Evolutionary conservation across 495 filamentous ascomycete genomes (phyloP).

Genomic region (Collariella sp.): DNA sequence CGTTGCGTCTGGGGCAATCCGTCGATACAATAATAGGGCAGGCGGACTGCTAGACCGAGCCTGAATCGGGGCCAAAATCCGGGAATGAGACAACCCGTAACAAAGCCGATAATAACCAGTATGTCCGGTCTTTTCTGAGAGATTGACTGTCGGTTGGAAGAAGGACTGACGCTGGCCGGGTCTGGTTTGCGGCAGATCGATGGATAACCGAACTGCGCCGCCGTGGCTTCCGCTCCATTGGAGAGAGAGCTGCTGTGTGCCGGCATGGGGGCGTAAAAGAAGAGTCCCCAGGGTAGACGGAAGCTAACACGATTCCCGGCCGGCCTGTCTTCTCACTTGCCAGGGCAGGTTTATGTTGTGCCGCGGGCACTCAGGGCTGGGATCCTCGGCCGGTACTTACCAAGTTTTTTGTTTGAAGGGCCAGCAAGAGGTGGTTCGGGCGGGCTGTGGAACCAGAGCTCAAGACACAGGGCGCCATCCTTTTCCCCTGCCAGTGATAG

Average conservation of each 20-base stretch:
- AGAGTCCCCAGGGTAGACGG: no score
- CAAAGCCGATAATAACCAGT: background rate
- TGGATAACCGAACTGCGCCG: no score
- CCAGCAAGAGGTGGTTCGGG: background rate
- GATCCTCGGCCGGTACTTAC: background rate
- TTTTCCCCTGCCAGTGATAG: background rate
- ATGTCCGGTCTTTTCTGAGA: background rate
- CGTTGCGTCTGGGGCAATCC: background rate
- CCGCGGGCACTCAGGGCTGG: background rate
- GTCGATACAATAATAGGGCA: background rate
- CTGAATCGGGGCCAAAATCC: constrained; percentile 4
- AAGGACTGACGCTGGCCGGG: background rate
- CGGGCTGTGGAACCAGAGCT: background rate
- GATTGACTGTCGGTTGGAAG: background rate
- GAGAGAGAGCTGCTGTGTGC: no score
- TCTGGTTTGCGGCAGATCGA: no score
- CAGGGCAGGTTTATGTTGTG: no score
- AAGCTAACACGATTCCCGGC: no score
- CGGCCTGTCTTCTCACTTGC: no score
- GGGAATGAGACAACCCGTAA: background rate
- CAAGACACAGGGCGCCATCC: background rate
- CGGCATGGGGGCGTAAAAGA: no score
- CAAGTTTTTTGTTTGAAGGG: background rate
- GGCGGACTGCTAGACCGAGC: constrained; percentile 6
- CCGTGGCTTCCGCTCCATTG: no score